Conservation (phyloP, 1,139 yeast genomes). For the Diutina neorugosa region DNA sequence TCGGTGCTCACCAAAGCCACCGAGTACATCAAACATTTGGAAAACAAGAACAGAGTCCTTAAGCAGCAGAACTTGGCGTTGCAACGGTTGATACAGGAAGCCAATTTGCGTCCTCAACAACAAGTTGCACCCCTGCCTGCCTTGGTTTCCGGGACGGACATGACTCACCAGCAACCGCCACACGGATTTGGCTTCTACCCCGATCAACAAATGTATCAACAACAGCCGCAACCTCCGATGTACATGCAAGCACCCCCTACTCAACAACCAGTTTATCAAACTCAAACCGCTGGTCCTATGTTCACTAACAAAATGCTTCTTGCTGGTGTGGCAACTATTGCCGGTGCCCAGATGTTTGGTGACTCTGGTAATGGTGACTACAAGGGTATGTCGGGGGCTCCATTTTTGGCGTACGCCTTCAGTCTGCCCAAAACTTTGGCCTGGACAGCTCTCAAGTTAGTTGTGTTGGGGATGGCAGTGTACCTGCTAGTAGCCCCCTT, state of each 20-base stretch:
- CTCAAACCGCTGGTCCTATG: slow-evolving; percentile 5
- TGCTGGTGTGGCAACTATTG: slow-evolving; percentile 46
- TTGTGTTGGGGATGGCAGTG: not conserved
- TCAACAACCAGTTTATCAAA: not conserved
- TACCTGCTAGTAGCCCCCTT: not conserved
- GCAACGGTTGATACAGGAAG: slow-evolving; percentile 24
- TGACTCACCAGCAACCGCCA: slow-evolving; percentile 6
- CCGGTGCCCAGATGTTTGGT: slow-evolving; percentile 35
- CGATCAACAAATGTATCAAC: slow-evolving; percentile 6
- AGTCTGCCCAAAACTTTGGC: not conserved
- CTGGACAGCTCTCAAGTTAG: not conserved
- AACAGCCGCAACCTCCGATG: slow-evolving; percentile 15
- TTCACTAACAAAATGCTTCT: slow-evolving; percentile 14
- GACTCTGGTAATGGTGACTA: slow-evolving; percentile 23
- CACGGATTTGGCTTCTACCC: slow-evolving; percentile 13
- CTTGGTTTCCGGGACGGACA: not conserved
- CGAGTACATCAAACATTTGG: slow-evolving; percentile 79
- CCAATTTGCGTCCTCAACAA: slow-evolving; percentile 12
- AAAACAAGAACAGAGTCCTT: slow-evolving; percentile 49
- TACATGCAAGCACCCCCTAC: slow-evolving; percentile 1
- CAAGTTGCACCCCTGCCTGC: slow-evolving; percentile 7
- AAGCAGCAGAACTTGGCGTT: slow-evolving; percentile 42
- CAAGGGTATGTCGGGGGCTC: slow-evolving; percentile 19
- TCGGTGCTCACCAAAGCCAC: slow-evolving; percentile 81
- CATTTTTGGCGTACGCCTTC: not conserved